phyloP scores from a whole-genome alignment of 2,329 filamentous ascomycete genomes.

The Microascus cirrosus region DNA sequence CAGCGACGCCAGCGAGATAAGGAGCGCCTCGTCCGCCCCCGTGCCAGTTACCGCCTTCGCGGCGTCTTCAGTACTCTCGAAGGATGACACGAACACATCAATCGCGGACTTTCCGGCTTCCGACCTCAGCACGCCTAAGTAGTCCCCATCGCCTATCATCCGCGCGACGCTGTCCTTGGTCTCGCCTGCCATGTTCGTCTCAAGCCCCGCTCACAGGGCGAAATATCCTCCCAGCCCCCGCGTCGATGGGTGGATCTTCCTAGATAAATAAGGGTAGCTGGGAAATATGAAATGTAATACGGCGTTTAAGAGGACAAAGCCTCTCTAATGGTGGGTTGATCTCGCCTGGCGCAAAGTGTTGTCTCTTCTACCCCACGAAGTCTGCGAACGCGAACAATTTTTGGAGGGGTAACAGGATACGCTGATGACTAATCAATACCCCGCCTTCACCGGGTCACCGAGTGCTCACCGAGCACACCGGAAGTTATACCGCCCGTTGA shows the following conservation, averaged over 20 bases:
- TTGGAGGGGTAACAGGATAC: not conserved
- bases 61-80: not conserved
- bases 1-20: slow-evolving; percentile 57
- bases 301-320: not conserved
- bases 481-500: not conserved
- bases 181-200: not conserved
- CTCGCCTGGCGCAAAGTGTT: not conserved
- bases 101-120: not conserved
- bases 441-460: not conserved
- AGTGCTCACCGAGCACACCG: not conserved
- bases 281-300: not conserved
- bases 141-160: not conserved
- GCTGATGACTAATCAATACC: not conserved
- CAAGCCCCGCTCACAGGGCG: not conserved
- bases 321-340: not conserved
- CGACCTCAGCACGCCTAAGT: not conserved
- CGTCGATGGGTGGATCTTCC: not conserved
- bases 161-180: not conserved
- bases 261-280: not conserved
- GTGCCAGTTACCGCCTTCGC: not conserved
- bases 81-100: not conserved
- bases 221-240: not conserved
- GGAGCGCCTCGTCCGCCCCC: slow-evolving; percentile 15
- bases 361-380: not conserved
- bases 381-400: not conserved